phyloP scores from a whole-genome alignment of 2,329 filamentous ascomycete genomes.

The Ophiosphaerella narmari region DNA sequence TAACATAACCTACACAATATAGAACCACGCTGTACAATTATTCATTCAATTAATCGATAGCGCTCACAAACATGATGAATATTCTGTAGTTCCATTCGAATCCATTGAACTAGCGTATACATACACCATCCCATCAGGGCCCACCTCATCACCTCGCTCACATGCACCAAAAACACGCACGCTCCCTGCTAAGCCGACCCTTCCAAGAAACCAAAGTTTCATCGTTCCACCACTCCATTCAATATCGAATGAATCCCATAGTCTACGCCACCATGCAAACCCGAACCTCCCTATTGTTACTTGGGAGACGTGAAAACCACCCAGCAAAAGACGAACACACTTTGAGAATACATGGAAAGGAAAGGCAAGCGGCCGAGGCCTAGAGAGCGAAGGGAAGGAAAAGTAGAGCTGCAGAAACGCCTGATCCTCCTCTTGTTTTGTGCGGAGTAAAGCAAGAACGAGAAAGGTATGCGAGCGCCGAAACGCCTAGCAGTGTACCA shows the following conservation, averaged over 20 bases:
- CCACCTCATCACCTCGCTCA: not conserved
- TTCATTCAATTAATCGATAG: no score
- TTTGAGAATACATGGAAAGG: constrained; percentile 14
- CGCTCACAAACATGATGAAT: not conserved
- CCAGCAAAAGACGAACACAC: constrained; percentile 1
- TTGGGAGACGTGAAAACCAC: constrained; percentile 2
- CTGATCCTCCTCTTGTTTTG: constrained; percentile 5
- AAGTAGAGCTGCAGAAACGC: constrained; percentile 8
- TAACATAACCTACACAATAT: no score
- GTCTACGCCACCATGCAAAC: constrained; percentile 7
- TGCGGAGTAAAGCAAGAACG: constrained; percentile 4
- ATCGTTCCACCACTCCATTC: not conserved
- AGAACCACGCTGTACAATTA: no score
- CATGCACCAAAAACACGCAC: not conserved
- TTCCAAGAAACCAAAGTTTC: not conserved
- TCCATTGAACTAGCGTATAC: constrained; percentile 3
- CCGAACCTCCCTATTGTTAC: constrained; percentile 1
- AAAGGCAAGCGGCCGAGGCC: constrained; percentile 12
- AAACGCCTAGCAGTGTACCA: constrained; percentile 24
- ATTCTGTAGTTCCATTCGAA: not conserved
- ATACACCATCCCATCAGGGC: not conserved
- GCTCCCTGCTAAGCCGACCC: not conserved
- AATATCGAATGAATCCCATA: not conserved
- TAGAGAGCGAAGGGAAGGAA: not conserved
- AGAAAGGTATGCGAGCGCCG: constrained; percentile 19